These are phyloP conservation scores for Botrytis medusae DNA, from an alignment of 2,329 filamentous ascomycete genomes.

Conservation along the genomic window DNA sequence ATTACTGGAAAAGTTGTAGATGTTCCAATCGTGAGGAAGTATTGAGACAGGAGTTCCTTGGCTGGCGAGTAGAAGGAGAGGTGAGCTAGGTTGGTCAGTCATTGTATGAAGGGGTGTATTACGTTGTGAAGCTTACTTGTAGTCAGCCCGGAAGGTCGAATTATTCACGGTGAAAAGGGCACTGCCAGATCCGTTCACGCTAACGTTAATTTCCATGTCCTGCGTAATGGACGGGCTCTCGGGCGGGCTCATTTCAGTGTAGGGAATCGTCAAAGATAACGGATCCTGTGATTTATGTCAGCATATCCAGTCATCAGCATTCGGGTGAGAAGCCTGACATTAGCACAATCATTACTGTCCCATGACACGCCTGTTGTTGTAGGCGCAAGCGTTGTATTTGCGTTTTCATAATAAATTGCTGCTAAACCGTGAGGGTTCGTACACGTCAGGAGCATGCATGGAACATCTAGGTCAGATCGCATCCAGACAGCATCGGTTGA, in stretches of 20 bases:
- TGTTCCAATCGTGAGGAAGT: conserved; percentile 50
- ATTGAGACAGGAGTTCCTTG: conserved; percentile 51
- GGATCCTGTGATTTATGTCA: conserved; percentile 13
- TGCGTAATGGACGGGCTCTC: conserved; percentile 19
- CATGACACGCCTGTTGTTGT: conserved; percentile 17
- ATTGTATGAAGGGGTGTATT: not conserved
- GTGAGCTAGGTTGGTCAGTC: conserved; percentile 2
- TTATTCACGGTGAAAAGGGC: conserved; percentile 20
- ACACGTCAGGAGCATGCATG: conserved; percentile 46
- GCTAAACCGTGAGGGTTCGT: conserved; percentile 55
- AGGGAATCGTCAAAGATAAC: conserved; percentile 13
- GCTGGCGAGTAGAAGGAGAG: conserved; percentile 42
- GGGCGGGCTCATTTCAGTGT: conserved; percentile 7
- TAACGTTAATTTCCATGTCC: conserved; percentile 16
- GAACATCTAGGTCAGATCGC: conserved; percentile 50
- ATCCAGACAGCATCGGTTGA: conserved; percentile 57
- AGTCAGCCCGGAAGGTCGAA: conserved; percentile 17
- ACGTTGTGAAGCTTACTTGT: not conserved
- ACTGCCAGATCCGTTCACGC: conserved; percentile 13
- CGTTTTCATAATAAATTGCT: conserved; percentile 44
- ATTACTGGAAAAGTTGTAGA: conserved; percentile 46
- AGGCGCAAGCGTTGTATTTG: conserved; percentile 10
- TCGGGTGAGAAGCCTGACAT: not conserved
- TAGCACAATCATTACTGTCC: conserved; percentile 23
- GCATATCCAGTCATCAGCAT: not conserved